Evolutionary conservation across 495 filamentous ascomycete genomes (phyloP).

Genomic region (Penicillium samsonianum): DNA sequence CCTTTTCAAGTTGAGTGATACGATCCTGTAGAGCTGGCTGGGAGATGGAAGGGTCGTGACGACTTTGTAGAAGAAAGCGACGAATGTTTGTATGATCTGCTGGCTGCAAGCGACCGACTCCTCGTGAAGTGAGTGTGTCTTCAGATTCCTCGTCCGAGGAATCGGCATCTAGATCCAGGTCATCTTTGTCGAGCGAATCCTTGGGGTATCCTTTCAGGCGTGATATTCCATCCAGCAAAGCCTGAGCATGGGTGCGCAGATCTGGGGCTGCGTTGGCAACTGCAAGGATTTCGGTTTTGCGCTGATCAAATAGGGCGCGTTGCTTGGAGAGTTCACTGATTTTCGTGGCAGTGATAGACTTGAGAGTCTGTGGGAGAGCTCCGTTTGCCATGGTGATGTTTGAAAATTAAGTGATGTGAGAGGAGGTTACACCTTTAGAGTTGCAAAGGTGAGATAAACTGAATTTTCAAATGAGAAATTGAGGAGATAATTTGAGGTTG

Average conservation of each 20-base stretch:
- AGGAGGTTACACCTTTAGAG: neutral
- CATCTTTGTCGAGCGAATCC: slow-evolving; percentile 41
- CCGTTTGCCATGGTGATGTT: slow-evolving; percentile 28
- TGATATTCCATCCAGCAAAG: slow-evolving; percentile 44
- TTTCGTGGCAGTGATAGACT: slow-evolving; percentile 66
- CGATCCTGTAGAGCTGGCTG: slow-evolving; percentile 45
- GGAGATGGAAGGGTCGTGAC: slow-evolving; percentile 58
- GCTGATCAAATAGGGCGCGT: slow-evolving; percentile 52
- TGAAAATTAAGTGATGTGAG: neutral
- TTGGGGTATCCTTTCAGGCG: slow-evolving; percentile 39
- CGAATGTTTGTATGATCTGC: slow-evolving; percentile 41
- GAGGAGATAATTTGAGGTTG: neutral
- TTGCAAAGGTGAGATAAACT: no score
- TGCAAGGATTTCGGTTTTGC: slow-evolving; percentile 35
- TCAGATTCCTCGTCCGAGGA: slow-evolving; percentile 14
- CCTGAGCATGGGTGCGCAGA: slow-evolving; percentile 32
- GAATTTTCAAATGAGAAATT: no score
- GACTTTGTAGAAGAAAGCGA: slow-evolving; percentile 57
- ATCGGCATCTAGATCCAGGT: slow-evolving; percentile 33
- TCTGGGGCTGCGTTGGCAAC: slow-evolving; percentile 29
- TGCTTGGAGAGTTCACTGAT: slow-evolving; percentile 63
- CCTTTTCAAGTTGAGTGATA: slow-evolving; percentile 50
- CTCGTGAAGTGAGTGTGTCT: slow-evolving; percentile 12
- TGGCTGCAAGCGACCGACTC: slow-evolving; percentile 22
- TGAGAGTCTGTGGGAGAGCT: slow-evolving; percentile 60